Percentiles rank a stretch among this genome's conserved stretches.
phyloP scores from a whole-genome alignment of 345 rosid genomes.

The Mallotus nudiflorus region DNA sequence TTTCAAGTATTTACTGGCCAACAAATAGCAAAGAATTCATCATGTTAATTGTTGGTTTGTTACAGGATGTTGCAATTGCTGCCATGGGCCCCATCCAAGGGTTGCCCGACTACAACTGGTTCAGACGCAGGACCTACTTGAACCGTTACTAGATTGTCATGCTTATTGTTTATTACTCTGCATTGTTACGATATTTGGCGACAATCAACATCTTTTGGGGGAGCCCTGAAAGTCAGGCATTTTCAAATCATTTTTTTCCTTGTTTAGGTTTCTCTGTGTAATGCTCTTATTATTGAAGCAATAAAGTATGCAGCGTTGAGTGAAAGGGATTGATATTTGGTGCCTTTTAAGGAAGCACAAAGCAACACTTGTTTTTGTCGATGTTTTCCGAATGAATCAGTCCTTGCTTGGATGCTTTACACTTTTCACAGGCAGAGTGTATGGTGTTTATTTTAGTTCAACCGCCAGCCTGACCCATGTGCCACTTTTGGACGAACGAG shows the following conservation, averaged over 20 bases:
- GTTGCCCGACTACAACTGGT: slow-evolving; percentile 93
- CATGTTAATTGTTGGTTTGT: neutral
- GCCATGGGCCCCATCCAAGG: slow-evolving; percentile 94
- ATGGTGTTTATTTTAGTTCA: too few relatives aligned
- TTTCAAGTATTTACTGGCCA: neutral
- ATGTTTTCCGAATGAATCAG: neutral
- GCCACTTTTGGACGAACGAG: too few relatives aligned
- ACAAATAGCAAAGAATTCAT: neutral
- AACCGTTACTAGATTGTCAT: slow-evolving; percentile 63
- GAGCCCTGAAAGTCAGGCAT: slow-evolving; percentile 15
- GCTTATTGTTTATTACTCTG: neutral
- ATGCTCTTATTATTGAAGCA: slow-evolving; percentile 16
- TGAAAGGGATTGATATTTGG: neutral
- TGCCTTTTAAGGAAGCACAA: neutral
- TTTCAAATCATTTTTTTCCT: slow-evolving; percentile 18
- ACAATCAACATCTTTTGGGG: slow-evolving; percentile 19
- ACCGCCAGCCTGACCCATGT: too few relatives aligned
- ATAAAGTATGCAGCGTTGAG: slow-evolving; percentile 35
- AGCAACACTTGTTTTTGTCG: neutral
- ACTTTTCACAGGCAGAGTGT: too few relatives aligned
- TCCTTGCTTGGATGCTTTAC: too few relatives aligned
- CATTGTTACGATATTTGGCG: neutral
- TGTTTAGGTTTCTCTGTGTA: slow-evolving; percentile 16
- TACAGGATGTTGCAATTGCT: slow-evolving; percentile 91
- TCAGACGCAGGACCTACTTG: slow-evolving; percentile 99